A percentile compares a stretch with the other conserved stretches of the same genome.
Conservation (phyloP, 441 rosid genomes). For the Macaranga tanarius region DNA sequence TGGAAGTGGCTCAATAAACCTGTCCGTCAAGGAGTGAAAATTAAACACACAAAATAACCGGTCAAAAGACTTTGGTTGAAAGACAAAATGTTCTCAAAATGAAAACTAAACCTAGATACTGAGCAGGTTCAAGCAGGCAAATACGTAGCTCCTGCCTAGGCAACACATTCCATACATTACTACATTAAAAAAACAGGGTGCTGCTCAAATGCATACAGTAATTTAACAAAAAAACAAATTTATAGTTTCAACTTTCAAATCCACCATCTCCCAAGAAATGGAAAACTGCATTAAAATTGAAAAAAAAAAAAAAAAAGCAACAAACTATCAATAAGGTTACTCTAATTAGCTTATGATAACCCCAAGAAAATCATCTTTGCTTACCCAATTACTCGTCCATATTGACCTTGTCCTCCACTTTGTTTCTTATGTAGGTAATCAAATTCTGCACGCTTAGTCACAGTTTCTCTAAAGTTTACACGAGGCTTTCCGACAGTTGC, state of each 20-base stretch:
- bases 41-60: background rate
- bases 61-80: background rate
- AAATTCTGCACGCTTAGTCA: conserved; percentile 82
- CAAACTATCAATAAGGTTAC: background rate
- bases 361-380: conserved; percentile 22
- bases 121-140: conserved; percentile 4
- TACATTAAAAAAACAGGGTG: too few species aligned
- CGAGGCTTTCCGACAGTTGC: conserved; percentile 98
- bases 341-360: background rate
- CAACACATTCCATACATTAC: background rate
- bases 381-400: conserved; percentile 90
- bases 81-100: background rate
- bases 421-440: conserved; percentile 99
- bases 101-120: background rate
- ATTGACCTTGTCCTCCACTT: conserved; percentile 98
- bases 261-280: background rate
- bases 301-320: too few species aligned
- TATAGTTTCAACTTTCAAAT: too few species aligned
- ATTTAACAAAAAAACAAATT: too few species aligned
- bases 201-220: too few species aligned
- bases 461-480: conserved; percentile 93
- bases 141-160: background rate
- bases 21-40: conserved; percentile 26
- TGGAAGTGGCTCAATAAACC: conserved; percentile 87
- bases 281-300: background rate